Evolutionary conservation across 2,329 filamentous ascomycete genomes (phyloP).

Genomic region (Berkeleyomyces basicola): DNA sequence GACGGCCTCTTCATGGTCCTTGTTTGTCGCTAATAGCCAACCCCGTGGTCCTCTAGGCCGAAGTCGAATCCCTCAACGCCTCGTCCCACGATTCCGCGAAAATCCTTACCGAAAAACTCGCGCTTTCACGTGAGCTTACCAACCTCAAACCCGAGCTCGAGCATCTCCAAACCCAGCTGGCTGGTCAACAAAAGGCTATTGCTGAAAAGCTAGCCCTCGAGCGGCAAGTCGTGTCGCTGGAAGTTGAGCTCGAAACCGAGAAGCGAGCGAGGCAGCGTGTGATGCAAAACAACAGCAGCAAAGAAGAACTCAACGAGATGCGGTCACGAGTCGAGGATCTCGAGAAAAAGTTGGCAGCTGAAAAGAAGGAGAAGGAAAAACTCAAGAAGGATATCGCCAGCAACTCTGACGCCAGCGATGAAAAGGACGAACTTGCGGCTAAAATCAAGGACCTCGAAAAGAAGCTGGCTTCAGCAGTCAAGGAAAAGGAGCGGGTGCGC

Average conservation of each 20-base stretch:
- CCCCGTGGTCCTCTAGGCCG: slow-evolving; percentile 36
- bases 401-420: neutral
- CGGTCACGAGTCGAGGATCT: slow-evolving; percentile 22
- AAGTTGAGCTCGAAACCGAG: slow-evolving; percentile 71
- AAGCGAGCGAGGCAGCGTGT: slow-evolving; percentile 27
- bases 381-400: slow-evolving; percentile 17
- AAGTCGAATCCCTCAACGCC: slow-evolving; percentile 51
- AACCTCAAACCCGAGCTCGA: slow-evolving; percentile 39
- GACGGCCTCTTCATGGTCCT: neutral
- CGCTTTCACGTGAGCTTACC: slow-evolving; percentile 34
- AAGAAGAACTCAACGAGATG: slow-evolving; percentile 29
- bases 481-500: slow-evolving; percentile 29
- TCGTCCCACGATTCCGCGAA: slow-evolving; percentile 55
- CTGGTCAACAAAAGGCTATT: slow-evolving; percentile 49
- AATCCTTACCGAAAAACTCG: slow-evolving; percentile 42
- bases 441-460: slow-evolving; percentile 18
- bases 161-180: slow-evolving; percentile 36
- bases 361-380: slow-evolving; percentile 32
- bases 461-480: slow-evolving; percentile 25
- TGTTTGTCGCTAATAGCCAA: neutral
- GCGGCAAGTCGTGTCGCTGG: slow-evolving; percentile 57
- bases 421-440: slow-evolving; percentile 6
- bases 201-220: slow-evolving; percentile 68
- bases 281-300: slow-evolving; percentile 18
- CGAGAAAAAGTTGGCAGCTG: slow-evolving; percentile 23